Evolutionary conservation across 306 rosid species (phyloP).

Genomic region (Vigna unguiculata): DNA sequence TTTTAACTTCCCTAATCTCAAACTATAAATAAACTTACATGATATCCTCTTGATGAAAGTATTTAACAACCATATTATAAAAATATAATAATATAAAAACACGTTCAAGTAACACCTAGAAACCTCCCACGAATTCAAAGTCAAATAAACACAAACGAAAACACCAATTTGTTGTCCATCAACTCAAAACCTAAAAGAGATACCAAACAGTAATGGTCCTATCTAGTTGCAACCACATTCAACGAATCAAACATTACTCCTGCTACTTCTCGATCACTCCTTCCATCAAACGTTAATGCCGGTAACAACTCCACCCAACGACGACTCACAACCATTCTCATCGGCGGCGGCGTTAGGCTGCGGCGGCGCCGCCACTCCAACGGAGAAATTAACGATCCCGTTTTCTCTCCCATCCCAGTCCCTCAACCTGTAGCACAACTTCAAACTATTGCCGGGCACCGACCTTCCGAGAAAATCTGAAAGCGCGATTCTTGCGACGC

Average conservation of each 20-base stretch:
- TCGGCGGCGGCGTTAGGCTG: neutral
- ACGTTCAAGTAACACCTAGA: too few relatives aligned
- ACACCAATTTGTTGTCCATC: too few relatives aligned
- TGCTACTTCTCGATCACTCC: neutral
- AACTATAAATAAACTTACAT: too few relatives aligned
- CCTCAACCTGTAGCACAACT: slow-evolving; percentile 66
- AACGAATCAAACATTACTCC: neutral
- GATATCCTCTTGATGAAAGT: too few relatives aligned
- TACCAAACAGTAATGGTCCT: too few relatives aligned
- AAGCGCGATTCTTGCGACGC: slow-evolving; percentile 52
- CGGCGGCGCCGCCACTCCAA: slow-evolving; percentile 35
- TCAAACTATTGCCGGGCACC: slow-evolving; percentile 47
- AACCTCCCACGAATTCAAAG: too few relatives aligned
- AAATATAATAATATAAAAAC: too few relatives aligned
- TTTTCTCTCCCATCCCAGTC: slow-evolving; percentile 49
- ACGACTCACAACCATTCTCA: neutral
- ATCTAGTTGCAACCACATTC: neutral
- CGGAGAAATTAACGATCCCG: slow-evolving; percentile 64
- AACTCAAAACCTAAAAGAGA: too few relatives aligned
- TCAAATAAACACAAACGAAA: too few relatives aligned
- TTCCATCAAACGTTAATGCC: slow-evolving; percentile 36
- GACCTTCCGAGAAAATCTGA: slow-evolving; percentile 51
- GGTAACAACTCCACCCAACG: neutral
- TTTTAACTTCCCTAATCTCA: too few relatives aligned
- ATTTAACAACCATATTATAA: too few relatives aligned